These are phyloP conservation scores for Lolium rigidum DNA, from an alignment of 176 grass and related monocot species.

Conservation along the genomic window DNA sequence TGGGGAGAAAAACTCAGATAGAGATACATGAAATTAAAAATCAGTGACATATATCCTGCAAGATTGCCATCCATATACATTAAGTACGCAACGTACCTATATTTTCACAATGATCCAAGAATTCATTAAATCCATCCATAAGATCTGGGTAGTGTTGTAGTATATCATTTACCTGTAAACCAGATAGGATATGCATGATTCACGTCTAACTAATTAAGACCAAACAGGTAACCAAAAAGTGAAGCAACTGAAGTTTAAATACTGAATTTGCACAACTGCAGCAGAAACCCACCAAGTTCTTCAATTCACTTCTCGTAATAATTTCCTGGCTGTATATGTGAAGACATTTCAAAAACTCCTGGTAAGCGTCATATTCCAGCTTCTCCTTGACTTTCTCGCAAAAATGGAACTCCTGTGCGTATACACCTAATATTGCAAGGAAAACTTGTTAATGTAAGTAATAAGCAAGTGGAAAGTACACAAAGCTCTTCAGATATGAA, in stretches of 20 bases:
- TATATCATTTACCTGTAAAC: constrained; percentile 77
- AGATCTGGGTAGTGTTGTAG: constrained; percentile 89
- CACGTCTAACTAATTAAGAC: constrained; percentile 23
- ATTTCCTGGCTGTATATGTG: constrained; percentile 99
- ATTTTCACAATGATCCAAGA: constrained; percentile 86
- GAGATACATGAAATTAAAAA: constrained; percentile 23
- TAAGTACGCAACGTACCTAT: constrained; percentile 52
- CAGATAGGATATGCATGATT: constrained; percentile 15
- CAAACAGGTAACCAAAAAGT: background rate
- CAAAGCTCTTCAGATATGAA: background rate
- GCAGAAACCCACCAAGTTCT: constrained; percentile 80
- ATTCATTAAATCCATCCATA: constrained; percentile 92
- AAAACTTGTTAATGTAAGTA: constrained; percentile 33
- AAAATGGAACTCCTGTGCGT: constrained; percentile 87
- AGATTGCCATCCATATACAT: background rate
- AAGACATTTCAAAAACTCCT: constrained; percentile 99
- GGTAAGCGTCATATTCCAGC: constrained; percentile 89
- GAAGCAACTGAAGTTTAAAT: background rate
- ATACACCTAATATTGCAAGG: constrained; percentile 62
- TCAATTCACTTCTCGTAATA: constrained; percentile 92
- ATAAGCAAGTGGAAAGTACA: constrained; percentile 32
- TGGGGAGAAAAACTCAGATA: constrained; percentile 22
- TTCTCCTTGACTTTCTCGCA: constrained; percentile 98
- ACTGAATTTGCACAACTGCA: constrained; percentile 8
- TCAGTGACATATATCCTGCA: constrained; percentile 11